These are phyloP conservation scores for Penicillium oxalicum DNA, from an alignment of 2,329 filamentous ascomycete species.

Conservation along the genomic window DNA sequence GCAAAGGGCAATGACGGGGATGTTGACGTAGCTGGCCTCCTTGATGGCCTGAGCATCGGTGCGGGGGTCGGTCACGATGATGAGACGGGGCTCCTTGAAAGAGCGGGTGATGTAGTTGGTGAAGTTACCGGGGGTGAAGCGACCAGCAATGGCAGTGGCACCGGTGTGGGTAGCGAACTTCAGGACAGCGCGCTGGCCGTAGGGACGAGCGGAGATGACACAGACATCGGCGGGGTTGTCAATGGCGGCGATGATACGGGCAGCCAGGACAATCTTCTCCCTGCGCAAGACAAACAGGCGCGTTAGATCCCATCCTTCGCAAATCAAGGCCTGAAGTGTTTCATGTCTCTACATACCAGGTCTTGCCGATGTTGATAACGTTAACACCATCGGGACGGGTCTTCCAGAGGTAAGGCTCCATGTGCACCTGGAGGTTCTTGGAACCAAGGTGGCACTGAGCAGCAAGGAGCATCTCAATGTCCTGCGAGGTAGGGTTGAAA, in stretches of 20 bases:
- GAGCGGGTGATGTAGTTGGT: conserved; percentile 99
- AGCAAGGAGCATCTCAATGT: conserved; percentile 99
- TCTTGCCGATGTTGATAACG: conserved; percentile 99
- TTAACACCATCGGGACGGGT: conserved; percentile 97
- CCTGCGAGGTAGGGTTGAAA: conserved; percentile 95
- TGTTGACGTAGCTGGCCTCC: conserved; percentile 99
- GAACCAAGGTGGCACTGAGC: conserved; percentile 94
- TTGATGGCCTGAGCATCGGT: conserved; percentile 99
- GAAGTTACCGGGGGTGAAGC: conserved; percentile 99
- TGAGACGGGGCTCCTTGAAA: conserved; percentile 99
- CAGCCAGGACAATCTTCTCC: conserved; percentile 99
- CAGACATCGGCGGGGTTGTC: conserved; percentile 99
- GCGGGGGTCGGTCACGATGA: conserved; percentile 98
- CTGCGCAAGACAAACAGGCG: conserved; percentile 43
- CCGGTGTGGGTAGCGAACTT: conserved; percentile 99
- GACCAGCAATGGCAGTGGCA: conserved; percentile 94
- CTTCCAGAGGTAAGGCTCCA: conserved; percentile 99
- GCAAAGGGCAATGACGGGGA: conserved; percentile 97
- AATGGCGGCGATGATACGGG: conserved; percentile 96
- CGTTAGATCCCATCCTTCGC: conserved; percentile 16
- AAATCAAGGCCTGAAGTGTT: not conserved
- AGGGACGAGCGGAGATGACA: conserved; percentile 98
- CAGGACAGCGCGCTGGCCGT: conserved; percentile 98
- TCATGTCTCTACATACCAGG: conserved; percentile 62
- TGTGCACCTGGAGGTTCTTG: conserved; percentile 99